Percentiles rank a stretch among this genome's conserved stretches.
These are phyloP conservation scores for Phlebiopsis gigantea DNA, from an alignment of 768 basidiomycete species.

Conservation along the genomic window DNA sequence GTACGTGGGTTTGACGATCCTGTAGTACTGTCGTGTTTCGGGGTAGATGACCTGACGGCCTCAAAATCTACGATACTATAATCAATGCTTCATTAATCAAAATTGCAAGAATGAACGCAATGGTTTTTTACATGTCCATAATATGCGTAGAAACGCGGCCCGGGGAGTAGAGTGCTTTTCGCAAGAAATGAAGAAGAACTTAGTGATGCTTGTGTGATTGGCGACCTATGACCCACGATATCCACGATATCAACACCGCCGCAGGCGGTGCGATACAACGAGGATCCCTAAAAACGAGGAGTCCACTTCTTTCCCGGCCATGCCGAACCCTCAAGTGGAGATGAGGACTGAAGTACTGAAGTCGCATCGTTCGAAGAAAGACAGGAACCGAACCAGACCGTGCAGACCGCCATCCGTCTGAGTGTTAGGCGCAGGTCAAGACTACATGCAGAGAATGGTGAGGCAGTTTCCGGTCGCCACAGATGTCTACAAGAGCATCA, in stretches of 20 bases:
- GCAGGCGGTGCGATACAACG: background rate
- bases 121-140: too few species aligned
- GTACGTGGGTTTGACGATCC: too few species aligned
- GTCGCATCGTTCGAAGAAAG: background rate
- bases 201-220: background rate
- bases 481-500: background rate
- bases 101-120: too few species aligned
- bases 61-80: too few species aligned
- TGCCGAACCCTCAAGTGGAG: background rate
- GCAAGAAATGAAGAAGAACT: background rate
- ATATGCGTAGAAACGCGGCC: too few species aligned
- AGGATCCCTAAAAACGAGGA: background rate
- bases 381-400: background rate
- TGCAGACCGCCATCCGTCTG: background rate
- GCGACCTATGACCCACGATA: background rate
- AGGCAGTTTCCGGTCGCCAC: background rate
- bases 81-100: too few species aligned
- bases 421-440: background rate
- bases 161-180: too few species aligned
- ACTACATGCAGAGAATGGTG: background rate
- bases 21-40: too few species aligned
- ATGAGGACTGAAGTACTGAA: background rate
- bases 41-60: too few species aligned
- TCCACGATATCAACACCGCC: background rate
- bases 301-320: background rate